phyloP scores from a whole-genome alignment of 371 early-diverging fungal species.

The Funneliformis caledonium region DNA sequence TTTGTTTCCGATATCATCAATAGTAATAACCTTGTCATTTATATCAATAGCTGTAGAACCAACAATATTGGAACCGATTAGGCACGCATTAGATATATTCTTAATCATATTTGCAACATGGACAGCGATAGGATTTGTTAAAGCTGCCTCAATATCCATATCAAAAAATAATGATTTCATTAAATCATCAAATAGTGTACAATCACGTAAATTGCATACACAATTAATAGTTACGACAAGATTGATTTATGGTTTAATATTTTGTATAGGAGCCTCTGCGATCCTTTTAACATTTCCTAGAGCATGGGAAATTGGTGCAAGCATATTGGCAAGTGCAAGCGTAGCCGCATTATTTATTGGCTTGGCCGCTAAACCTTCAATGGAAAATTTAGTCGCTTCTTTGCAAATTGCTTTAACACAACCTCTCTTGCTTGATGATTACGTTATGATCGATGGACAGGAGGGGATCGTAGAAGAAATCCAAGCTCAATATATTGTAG shows the following conservation, averaged over 20 bases:
- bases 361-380: constrained; percentile 48
- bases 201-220: constrained; percentile 46
- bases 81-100: constrained; percentile 47
- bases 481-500: constrained; percentile 48
- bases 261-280: constrained; percentile 45
- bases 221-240: constrained; percentile 51
- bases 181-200: constrained; percentile 41
- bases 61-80: constrained; percentile 42
- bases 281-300: constrained; percentile 52
- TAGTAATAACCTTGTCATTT: constrained; percentile 45
- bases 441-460: constrained; percentile 44
- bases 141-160: constrained; percentile 45
- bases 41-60: constrained; percentile 42
- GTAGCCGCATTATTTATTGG: constrained; percentile 48
- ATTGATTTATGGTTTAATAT: constrained; percentile 46
- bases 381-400: constrained; percentile 50
- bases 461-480: constrained; percentile 50
- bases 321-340: constrained; percentile 50
- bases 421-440: constrained; percentile 50
- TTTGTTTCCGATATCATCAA: constrained; percentile 46
- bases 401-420: constrained; percentile 52
- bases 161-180: constrained; percentile 40
- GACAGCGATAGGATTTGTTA: constrained; percentile 47
- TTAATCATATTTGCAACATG: constrained; percentile 45
- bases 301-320: constrained; percentile 50